These are phyloP conservation scores for Candida insectalens DNA, from an alignment of 805 yeast genomes.

Conservation along the genomic window DNA sequence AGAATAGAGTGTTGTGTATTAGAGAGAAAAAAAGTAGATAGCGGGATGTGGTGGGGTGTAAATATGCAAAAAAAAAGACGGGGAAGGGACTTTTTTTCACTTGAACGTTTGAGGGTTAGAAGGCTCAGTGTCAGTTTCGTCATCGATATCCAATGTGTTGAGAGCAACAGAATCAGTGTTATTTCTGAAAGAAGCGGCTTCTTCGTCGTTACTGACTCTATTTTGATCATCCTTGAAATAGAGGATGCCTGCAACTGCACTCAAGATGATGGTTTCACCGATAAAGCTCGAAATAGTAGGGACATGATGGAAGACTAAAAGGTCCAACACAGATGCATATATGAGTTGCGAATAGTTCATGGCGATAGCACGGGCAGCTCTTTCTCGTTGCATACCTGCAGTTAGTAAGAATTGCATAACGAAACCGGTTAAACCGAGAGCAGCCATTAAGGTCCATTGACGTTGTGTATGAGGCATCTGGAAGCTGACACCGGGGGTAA, in stretches of 20 bases:
- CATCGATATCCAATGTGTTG: conserved; percentile 1
- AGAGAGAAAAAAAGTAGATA: not conserved
- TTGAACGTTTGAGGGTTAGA: no score
- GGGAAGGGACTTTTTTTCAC: no score
- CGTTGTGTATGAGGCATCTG: conserved; percentile 46
- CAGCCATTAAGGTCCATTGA: conserved; percentile 57
- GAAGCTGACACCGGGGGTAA: conserved; percentile 51
- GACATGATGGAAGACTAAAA: conserved; percentile 57
- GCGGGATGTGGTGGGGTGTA: not conserved
- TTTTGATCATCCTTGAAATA: conserved; percentile 31
- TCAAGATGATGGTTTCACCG: conserved; percentile 62
- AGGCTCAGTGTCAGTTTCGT: conserved; percentile 2
- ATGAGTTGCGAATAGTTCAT: conserved; percentile 71
- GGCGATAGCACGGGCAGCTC: conserved; percentile 66
- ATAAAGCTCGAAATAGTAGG: conserved; percentile 61
- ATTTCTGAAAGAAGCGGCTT: no score
- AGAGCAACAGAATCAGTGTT: conserved; percentile 1
- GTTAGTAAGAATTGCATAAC: conserved; percentile 72
- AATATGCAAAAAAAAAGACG: not conserved
- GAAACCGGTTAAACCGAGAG: conserved; percentile 73
- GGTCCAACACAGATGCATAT: conserved; percentile 72
- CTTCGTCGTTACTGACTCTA: no score
- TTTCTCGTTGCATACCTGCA: conserved; percentile 74
- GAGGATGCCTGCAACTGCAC: conserved; percentile 54
- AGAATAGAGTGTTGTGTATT: not conserved